Conservation (phyloP, 495 filamentous ascomycete species). For the Daldinia caldariorum region DNA sequence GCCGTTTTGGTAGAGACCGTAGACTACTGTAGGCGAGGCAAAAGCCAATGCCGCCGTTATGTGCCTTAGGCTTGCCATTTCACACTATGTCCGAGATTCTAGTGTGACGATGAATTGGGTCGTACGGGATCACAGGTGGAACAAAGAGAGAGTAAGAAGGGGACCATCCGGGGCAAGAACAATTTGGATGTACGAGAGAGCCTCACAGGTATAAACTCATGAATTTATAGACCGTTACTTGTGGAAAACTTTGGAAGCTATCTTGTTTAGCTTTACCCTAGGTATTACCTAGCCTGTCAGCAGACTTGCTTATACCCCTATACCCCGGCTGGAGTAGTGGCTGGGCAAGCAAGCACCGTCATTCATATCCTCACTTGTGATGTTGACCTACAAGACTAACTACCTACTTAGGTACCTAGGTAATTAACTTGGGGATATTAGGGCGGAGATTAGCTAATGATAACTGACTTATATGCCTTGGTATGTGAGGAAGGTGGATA, state of each 20-base stretch:
- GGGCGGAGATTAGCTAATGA: neutral
- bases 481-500: too few relatives aligned
- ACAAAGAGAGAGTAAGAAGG: neutral
- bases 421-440: neutral
- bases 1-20: slow-evolving; percentile 58
- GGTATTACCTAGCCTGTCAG: neutral
- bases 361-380: neutral
- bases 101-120: neutral
- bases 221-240: slow-evolving; percentile 3
- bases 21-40: slow-evolving; percentile 30
- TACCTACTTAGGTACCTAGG: too few relatives aligned
- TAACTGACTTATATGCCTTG: neutral
- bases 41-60: slow-evolving; percentile 42
- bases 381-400: slow-evolving; percentile 5
- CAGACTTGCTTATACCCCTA: slow-evolving; percentile 18
- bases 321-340: slow-evolving; percentile 20
- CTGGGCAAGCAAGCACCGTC: slow-evolving; percentile 17
- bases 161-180: slow-evolving; percentile 3
- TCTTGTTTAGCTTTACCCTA: neutral
- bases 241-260: slow-evolving; percentile 4
- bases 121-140: neutral
- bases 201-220: slow-evolving; percentile 1
- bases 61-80: slow-evolving; percentile 32
- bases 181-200: neutral
- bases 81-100: slow-evolving; percentile 3